Evolutionary conservation across 2,329 filamentous ascomycete species (phyloP).

Genomic region (Penicillium oxalicum): DNA sequence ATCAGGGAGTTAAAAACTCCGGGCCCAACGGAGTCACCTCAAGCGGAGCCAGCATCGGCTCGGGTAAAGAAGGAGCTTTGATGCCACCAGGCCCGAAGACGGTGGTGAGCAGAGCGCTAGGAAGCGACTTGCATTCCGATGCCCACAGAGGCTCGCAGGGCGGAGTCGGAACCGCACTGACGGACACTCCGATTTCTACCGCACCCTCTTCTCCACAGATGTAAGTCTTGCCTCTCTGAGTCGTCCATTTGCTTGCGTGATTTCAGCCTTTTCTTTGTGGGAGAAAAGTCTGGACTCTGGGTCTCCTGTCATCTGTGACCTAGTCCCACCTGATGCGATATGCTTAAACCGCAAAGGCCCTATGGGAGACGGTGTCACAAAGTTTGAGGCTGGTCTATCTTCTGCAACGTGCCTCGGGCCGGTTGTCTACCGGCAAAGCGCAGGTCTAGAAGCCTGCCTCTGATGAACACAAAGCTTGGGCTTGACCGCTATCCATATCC

Average conservation of each 20-base stretch:
- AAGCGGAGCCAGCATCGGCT: slow-evolving; percentile 18
- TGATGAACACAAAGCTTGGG: not conserved
- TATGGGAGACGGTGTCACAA: slow-evolving; percentile 5
- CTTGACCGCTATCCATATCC: slow-evolving; percentile 1
- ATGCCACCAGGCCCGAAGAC: slow-evolving; percentile 34
- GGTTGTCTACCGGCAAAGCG: slow-evolving; percentile 3
- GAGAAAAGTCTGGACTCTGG: not conserved
- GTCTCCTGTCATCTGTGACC: not conserved
- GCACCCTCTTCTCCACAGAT: slow-evolving; percentile 58
- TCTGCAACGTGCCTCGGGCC: slow-evolving; percentile 7
- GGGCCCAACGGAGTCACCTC: slow-evolving; percentile 17
- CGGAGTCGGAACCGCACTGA: slow-evolving; percentile 50
- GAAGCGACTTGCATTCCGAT: slow-evolving; percentile 37
- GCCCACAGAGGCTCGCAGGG: slow-evolving; percentile 33
- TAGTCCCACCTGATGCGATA: not conserved
- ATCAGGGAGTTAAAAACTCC: slow-evolving; percentile 18
- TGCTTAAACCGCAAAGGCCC: slow-evolving; percentile 2
- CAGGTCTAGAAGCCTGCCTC: slow-evolving; percentile 3
- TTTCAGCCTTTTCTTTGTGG: not conserved
- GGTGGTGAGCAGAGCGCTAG: slow-evolving; percentile 39
- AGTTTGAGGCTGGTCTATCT: slow-evolving; percentile 5
- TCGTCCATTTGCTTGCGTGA: slow-evolving; percentile 7
- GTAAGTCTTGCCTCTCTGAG: slow-evolving; percentile 40
- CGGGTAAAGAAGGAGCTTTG: slow-evolving; percentile 28
- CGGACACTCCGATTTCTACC: slow-evolving; percentile 59